Conservation (phyloP, 805 yeast species). For the Wickerhamiella lipophila region DNA sequence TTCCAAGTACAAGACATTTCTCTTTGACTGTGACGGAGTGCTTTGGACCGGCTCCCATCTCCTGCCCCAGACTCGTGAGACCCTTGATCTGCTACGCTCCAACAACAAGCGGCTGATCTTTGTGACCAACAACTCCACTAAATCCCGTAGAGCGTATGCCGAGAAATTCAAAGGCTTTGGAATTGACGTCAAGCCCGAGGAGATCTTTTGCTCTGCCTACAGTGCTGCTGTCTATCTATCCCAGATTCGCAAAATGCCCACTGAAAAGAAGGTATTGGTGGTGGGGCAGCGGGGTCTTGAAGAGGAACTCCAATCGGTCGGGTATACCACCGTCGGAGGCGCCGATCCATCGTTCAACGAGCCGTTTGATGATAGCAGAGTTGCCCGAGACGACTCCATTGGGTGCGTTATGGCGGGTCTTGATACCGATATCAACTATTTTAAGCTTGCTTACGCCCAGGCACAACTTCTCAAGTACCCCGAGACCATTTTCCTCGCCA, state of each 20-base stretch:
- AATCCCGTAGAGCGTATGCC: constrained; percentile 67
- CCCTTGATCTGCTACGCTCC: constrained; percentile 45
- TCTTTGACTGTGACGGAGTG: constrained; percentile 97
- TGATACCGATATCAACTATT: constrained; percentile 64
- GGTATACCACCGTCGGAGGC: constrained; percentile 74
- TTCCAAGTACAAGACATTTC: constrained; percentile 62
- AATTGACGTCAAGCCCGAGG: constrained; percentile 37
- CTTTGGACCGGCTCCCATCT: constrained; percentile 81
- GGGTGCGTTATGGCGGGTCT: constrained; percentile 88
- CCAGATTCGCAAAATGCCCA: constrained; percentile 61
- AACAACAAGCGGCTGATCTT: constrained; percentile 60
- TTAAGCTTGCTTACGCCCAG: constrained; percentile 66
- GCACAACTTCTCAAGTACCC: constrained; percentile 56
- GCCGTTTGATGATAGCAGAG: constrained; percentile 25
- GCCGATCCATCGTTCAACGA: constrained; percentile 52
- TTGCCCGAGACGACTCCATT: constrained; percentile 51
- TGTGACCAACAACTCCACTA: constrained; percentile 93
- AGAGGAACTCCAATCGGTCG: constrained; percentile 61
- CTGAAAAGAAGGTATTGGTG: constrained; percentile 71
- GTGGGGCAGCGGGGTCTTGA: constrained; percentile 81
- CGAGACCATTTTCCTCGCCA: constrained; percentile 66
- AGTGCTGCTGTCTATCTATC: constrained; percentile 80
- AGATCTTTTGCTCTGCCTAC: constrained; percentile 83
- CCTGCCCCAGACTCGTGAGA: constrained; percentile 67
- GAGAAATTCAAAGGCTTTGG: constrained; percentile 58